phyloP scores from a whole-genome alignment of 1,284 basidiomycete genomes.

The Ceratobasidium sp. region DNA sequence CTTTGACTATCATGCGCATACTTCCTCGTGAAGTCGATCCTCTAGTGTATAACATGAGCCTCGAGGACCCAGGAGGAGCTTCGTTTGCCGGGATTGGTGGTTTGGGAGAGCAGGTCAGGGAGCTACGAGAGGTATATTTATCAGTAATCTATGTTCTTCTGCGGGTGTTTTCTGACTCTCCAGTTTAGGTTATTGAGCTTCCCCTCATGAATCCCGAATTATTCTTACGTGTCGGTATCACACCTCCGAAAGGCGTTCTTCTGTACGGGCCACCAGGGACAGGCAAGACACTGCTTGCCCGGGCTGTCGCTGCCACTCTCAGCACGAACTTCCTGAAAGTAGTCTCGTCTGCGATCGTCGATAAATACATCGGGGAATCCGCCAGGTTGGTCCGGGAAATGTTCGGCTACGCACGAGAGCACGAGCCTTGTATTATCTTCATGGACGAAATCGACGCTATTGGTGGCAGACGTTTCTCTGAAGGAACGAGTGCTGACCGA shows the following conservation, averaged over 20 bases:
- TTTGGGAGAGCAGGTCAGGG: conserved; percentile 93
- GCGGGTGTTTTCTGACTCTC: conserved; percentile 8
- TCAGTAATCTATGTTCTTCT: neutral
- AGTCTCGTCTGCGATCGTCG: conserved; percentile 98
- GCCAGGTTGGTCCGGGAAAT: conserved; percentile 95
- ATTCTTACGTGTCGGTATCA: conserved; percentile 94
- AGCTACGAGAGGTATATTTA: conserved; percentile 82
- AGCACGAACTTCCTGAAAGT: conserved; percentile 98
- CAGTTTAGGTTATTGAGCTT: conserved; percentile 85
- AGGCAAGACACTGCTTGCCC: conserved; percentile 93
- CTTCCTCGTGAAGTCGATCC: conserved; percentile 98
- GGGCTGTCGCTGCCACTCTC: conserved; percentile 94
- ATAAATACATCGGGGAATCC: conserved; percentile 99
- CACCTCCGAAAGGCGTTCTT: conserved; percentile 91
- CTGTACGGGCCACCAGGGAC: conserved; percentile 94
- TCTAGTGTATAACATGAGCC: conserved; percentile 98
- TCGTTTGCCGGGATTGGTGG: conserved; percentile 98
- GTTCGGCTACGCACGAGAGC: conserved; percentile 97
- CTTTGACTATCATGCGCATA: conserved; percentile 98
- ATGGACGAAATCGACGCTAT: conserved; percentile 99
- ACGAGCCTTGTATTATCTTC: conserved; percentile 99
- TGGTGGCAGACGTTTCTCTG: conserved; percentile 94
- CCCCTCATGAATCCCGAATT: conserved; percentile 95
- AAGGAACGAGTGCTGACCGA: conserved; percentile 96
- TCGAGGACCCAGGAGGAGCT: conserved; percentile 95